A percentile compares a stretch with the other conserved stretches of the same genome.
Conservation (phyloP, 1,139 yeast genomes). For the Kodamaea sp. region DNA sequence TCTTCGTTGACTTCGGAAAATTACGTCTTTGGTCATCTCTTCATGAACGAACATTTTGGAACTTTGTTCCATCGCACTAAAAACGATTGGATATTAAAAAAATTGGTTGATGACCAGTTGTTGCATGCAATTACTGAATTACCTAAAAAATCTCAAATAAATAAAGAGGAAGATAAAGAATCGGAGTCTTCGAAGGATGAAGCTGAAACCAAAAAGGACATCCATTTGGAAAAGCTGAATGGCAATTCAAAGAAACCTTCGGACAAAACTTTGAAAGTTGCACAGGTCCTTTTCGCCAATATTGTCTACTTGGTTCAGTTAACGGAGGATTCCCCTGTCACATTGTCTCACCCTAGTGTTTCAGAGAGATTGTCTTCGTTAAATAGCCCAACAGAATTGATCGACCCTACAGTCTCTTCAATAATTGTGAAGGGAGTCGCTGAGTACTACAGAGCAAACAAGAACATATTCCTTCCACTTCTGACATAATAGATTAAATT, state of each 20-base stretch:
- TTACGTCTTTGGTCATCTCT: constrained; percentile 24
- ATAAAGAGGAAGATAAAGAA: background rate
- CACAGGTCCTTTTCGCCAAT: constrained; percentile 22
- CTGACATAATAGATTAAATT: constrained; percentile 18
- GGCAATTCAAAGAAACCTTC: background rate
- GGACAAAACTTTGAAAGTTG: background rate
- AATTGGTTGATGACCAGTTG: constrained; percentile 5
- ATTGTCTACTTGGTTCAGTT: constrained; percentile 27
- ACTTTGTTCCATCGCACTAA: constrained; percentile 24
- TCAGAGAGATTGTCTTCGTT: background rate
- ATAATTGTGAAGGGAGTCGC: constrained; percentile 23
- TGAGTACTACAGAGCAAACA: constrained; percentile 34
- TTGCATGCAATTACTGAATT: background rate
- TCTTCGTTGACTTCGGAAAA: constrained; percentile 5
- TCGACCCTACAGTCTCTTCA: constrained; percentile 4
- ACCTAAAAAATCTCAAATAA: constrained; percentile 1
- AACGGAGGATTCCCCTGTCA: constrained; percentile 10
- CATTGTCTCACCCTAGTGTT: background rate
- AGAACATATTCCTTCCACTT: constrained; percentile 36
- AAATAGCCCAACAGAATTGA: background rate
- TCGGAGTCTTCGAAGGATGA: constrained; percentile 1
- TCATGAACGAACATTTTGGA: constrained; percentile 15
- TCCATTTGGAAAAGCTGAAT: background rate
- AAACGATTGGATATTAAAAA: constrained; percentile 28
- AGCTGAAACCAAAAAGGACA: constrained; percentile 1